Evolutionary conservation across 257 asterid species (phyloP).

Genomic region (Craterostigma plantagineum): DNA sequence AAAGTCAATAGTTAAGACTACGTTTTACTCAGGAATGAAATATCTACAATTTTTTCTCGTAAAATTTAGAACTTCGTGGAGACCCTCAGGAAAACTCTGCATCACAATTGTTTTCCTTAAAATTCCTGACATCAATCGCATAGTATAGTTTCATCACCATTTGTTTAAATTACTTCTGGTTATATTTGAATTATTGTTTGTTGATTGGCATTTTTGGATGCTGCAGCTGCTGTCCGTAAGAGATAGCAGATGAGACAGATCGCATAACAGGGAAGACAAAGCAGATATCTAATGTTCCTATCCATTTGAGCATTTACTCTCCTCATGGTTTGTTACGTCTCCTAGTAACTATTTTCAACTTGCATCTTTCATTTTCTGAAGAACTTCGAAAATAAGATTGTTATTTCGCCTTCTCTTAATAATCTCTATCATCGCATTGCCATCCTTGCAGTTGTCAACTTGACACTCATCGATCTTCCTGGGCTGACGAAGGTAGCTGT

Average conservation of each 20-base stretch:
- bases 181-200: conserved; percentile 2
- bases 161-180: too few relatives aligned
- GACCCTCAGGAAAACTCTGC: too few relatives aligned
- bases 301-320: conserved; percentile 26
- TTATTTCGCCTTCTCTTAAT: not conserved
- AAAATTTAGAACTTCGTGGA: too few relatives aligned
- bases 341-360: conserved; percentile 7
- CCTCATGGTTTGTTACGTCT: conserved; percentile 55
- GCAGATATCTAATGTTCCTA: conserved; percentile 81
- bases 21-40: too few relatives aligned
- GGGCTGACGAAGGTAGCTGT: conserved; percentile 96
- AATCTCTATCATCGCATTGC: conserved; percentile 2
- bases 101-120: too few relatives aligned
- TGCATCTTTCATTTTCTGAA: conserved; percentile 7
- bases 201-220: conserved; percentile 18
- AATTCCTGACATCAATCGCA: too few relatives aligned
- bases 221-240: conserved; percentile 83
- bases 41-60: too few relatives aligned
- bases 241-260: conserved; percentile 91
- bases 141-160: too few relatives aligned
- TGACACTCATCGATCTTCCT: conserved; percentile 94
- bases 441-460: conserved; percentile 61
- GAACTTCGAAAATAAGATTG: conserved; percentile 5
- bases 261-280: conserved; percentile 82
- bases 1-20: not conserved